Base-by-base conservation (phyloP, 139 green algal genomes). In the Chlamydomonas schloesseri region DNA sequence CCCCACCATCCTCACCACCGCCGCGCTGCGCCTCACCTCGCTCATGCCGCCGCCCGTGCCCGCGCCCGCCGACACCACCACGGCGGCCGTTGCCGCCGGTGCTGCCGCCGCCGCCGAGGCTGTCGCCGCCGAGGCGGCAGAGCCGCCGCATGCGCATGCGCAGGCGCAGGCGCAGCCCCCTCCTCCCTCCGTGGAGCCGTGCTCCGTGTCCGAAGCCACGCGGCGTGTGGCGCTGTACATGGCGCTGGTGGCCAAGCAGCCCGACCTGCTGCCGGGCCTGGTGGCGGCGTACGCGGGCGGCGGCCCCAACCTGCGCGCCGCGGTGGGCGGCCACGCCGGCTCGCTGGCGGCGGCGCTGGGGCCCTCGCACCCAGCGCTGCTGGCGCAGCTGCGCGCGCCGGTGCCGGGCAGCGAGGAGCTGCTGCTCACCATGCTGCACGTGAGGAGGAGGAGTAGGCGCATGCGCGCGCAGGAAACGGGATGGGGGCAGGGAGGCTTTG, bases 171-270 rank as follows among this genome's bases (percentile, higher is more conserved):
- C 37, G 58, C 58, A 62, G 60, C 34, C 21, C 10, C 14, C n/a
- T 28, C n/a, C 23, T 50, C 42, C 42, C 8, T 8, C 42, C 9
- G 4, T 6, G 31, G 81, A 73, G 34, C 78, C 89, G 3, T 79
- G 42, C 42, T 50, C 82, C n/a, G 71, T 89, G 26, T 71, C 74
- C 15, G 87, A 91, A 31, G 92, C 87, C 34, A 84, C 86, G 1
- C 83, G 86, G 69, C 79, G 88, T 36, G 91, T 87, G n/a, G 92
- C 87, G 4, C 87, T 97, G 28, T 96, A 92, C 89, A 93, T 93
- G 50, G 93, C 93, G 10, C 84, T 97, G 69, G 96, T 93, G 81
- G 92, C 92, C 42, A 92, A 92, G 77, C 90, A 93, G 53, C 92
- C 93, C 67, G 68, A 84, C 50, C 82, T 97, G 77, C 82, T 97